Evolutionary conservation across 2,329 filamentous ascomycete species (phyloP).

Genomic region (Paraphoma sp.): DNA sequence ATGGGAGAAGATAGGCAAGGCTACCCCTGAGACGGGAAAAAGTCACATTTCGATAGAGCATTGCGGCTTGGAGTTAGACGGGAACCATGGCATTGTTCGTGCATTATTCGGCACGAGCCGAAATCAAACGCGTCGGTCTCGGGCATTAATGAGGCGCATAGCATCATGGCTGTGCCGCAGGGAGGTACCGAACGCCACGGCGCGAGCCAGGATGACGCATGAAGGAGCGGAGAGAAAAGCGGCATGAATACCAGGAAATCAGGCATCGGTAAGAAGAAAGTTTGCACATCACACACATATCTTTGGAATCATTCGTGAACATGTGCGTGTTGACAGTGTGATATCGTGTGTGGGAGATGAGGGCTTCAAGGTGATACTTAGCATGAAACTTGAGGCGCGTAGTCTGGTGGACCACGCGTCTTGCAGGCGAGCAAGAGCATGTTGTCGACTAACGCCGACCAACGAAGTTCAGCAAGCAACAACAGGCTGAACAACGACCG

Average conservation of each 20-base stretch:
- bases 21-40: conserved; percentile 4
- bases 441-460: conserved; percentile 21
- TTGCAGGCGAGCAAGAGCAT: conserved; percentile 7
- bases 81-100: conserved; percentile 37
- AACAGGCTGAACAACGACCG: conserved; percentile 6
- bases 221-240: conserved; percentile 19
- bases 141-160: conserved; percentile 1
- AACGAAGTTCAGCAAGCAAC: conserved; percentile 6
- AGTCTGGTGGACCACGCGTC: conserved; percentile 23
- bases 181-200: conserved; percentile 11
- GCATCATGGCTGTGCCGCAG: conserved; percentile 8
- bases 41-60: conserved; percentile 35
- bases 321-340: conserved; percentile 1
- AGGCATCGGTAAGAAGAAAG: conserved; percentile 17
- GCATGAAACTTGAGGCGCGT: conserved; percentile 14
- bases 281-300: conserved; percentile 9
- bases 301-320: background rate
- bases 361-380: conserved; percentile 24
- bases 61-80: conserved; percentile 45
- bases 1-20: conserved; percentile 8
- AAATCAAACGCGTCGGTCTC: background rate
- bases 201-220: conserved; percentile 13
- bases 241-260: conserved; percentile 12
- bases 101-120: conserved; percentile 31
- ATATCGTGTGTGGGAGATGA: conserved; percentile 20